A percentile compares a stretch with the other conserved stretches of the same genome.
Conservation (phyloP, 352 stramenopile species). For the Phytophthora brassicae region DNA sequence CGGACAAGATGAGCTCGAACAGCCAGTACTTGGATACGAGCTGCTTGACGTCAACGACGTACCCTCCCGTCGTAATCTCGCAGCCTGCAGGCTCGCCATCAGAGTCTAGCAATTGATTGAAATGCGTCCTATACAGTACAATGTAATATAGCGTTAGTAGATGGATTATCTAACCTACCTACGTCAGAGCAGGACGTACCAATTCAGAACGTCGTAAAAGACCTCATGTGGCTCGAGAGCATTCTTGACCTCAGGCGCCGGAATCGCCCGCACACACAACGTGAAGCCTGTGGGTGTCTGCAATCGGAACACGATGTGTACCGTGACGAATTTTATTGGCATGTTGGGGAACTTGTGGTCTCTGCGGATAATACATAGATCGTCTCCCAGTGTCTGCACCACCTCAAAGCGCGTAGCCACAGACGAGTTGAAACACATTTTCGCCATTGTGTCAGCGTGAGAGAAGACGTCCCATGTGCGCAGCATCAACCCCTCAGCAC, state of each 20-base stretch:
- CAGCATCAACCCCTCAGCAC: constrained; percentile 29
- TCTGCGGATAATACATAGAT: constrained; percentile 53
- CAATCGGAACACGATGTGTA: constrained; percentile 57
- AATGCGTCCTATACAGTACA: constrained; percentile 36
- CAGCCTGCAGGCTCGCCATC: constrained; percentile 37
- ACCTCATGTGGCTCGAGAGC: constrained; percentile 45
- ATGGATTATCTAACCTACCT: no score
- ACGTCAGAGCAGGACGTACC: constrained; percentile 19
- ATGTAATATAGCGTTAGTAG: no score
- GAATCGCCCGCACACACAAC: constrained; percentile 57
- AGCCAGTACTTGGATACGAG: constrained; percentile 52
- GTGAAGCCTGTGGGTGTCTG: constrained; percentile 50
- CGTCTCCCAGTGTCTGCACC: constrained; percentile 51
- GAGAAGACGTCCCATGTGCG: constrained; percentile 45
- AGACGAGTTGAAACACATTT: constrained; percentile 42
- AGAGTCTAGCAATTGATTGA: constrained; percentile 50
- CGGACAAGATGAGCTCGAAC: constrained; percentile 60
- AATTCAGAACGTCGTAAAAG: constrained; percentile 62
- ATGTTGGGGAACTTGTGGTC: constrained; percentile 47
- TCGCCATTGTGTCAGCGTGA: constrained; percentile 37
- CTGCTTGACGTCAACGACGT: constrained; percentile 43
- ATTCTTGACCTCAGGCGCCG: constrained; percentile 46
- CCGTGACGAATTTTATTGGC: constrained; percentile 49
- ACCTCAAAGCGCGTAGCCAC: constrained; percentile 49
- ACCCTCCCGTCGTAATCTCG: constrained; percentile 52